Evolutionary conservation across 768 basidiomycete genomes (phyloP).

Genomic region (Boletellus sp.): DNA sequence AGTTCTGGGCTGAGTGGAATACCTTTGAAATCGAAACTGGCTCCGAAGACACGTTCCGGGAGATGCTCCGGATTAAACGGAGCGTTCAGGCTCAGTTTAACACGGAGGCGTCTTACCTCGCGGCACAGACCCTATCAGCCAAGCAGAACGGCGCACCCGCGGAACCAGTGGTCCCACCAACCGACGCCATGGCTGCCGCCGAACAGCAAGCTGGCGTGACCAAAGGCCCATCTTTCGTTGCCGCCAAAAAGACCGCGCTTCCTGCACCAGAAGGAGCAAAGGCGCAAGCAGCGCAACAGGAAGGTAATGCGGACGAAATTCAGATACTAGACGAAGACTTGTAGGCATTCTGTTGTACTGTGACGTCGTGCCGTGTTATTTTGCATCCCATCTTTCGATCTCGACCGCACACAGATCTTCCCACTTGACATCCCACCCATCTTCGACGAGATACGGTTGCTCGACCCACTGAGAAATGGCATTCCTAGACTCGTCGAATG

Average conservation of each 20-base stretch:
- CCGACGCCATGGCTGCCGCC: constrained; percentile 86
- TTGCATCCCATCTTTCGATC: constrained; percentile 64
- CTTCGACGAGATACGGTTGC: constrained; percentile 63
- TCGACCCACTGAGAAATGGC: constrained; percentile 64
- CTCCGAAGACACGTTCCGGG: constrained; percentile 96
- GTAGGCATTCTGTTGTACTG: constrained; percentile 30
- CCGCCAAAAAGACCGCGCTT: constrained; percentile 57
- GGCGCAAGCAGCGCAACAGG: constrained; percentile 25
- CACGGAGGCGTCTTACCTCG: constrained; percentile 90
- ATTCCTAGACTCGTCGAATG: constrained; percentile 67
- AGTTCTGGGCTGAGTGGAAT: constrained; percentile 98
- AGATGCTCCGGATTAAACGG: constrained; percentile 93
- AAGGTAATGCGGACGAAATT: constrained; percentile 75
- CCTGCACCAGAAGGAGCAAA: constrained; percentile 39
- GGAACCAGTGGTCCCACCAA: constrained; percentile 39
- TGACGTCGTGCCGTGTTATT: constrained; percentile 20
- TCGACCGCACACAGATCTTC: constrained; percentile 77
- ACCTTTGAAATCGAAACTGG: constrained; percentile 97
- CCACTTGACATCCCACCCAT: constrained; percentile 69
- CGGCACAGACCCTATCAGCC: constrained; percentile 81
- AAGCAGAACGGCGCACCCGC: constrained; percentile 49
- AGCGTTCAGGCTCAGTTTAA: constrained; percentile 99
- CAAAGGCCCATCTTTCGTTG: constrained; percentile 73
- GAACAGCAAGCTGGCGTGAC: constrained; percentile 58
- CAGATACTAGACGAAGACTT: constrained; percentile 81